Conservation (phyloP, 208 protist species). For the Naegleria lovaniensis region DNA sequence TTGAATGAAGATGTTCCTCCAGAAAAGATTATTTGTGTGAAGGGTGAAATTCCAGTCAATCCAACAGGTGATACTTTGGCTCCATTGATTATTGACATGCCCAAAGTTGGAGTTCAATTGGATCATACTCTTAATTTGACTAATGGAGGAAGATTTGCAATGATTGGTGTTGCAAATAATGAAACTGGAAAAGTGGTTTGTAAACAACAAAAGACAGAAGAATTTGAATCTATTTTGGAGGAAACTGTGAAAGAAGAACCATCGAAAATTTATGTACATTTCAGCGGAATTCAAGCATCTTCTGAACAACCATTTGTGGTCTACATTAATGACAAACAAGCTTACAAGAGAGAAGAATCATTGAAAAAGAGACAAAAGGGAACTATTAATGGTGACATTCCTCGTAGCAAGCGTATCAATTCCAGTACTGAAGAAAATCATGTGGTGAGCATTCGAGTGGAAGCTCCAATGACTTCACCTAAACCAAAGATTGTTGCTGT, state of each 20-base stretch:
- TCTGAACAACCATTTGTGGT: background rate
- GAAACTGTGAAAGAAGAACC: background rate
- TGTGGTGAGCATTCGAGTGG: background rate
- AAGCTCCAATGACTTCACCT: background rate
- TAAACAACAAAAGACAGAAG: slow-evolving; percentile 10
- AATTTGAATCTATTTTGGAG: background rate
- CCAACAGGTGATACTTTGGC: background rate
- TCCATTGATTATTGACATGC: background rate
- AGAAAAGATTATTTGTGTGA: background rate
- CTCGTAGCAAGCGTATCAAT: background rate
- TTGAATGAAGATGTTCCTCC: background rate
- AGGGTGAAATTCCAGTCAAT: background rate
- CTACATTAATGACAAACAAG: background rate
- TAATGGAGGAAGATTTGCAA: background rate
- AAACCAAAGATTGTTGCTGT: background rate
- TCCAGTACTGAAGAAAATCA: background rate
- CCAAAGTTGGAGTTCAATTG: background rate
- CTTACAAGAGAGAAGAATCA: background rate
- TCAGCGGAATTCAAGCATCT: background rate
- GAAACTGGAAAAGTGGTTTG: background rate
- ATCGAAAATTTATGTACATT: background rate
- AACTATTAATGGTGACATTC: background rate
- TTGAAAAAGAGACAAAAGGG: background rate
- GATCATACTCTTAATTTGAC: background rate
- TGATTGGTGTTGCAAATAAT: background rate